phyloP scores from a whole-genome alignment of 139 green algal genomes.

The Tetradesmus lagerheimii region DNA sequence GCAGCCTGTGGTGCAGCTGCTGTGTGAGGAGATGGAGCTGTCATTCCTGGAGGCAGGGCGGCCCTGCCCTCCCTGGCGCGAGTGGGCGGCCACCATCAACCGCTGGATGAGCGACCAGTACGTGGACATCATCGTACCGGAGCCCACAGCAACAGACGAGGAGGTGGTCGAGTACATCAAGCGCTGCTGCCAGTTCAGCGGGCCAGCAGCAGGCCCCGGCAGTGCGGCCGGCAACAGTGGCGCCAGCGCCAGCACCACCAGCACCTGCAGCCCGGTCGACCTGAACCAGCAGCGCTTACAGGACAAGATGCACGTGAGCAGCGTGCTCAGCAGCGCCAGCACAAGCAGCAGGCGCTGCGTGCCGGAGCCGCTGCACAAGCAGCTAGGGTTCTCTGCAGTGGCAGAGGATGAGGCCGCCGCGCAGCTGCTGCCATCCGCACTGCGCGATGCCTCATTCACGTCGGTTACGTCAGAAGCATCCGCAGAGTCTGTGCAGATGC shows the following conservation, averaged over 20 bases:
- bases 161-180: constrained; percentile 42
- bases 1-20: constrained; percentile 59
- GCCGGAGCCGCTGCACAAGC: constrained; percentile 33
- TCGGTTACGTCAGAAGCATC: constrained; percentile 18
- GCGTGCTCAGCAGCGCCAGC: constrained; percentile 39
- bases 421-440: not conserved
- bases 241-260: not conserved
- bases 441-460: constrained; percentile 26
- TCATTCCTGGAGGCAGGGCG: constrained; percentile 43
- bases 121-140: constrained; percentile 54
- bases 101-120: constrained; percentile 57
- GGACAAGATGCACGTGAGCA: constrained; percentile 46
- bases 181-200: constrained; percentile 27
- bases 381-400: constrained; percentile 30
- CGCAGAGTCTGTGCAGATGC: constrained; percentile 29
- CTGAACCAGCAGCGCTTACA: constrained; percentile 19
- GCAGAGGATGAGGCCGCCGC: not conserved
- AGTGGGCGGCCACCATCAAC: constrained; percentile 51
- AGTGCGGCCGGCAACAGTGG: not conserved
- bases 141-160: not conserved
- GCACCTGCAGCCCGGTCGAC: constrained; percentile 11
- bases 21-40: constrained; percentile 53
- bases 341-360: constrained; percentile 24
- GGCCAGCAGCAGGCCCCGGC: not conserved
- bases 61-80: constrained; percentile 59